Evolutionary conservation across 1,139 yeast species (phyloP).

Genomic region (Zygosaccharomyces pseudobailii): DNA sequence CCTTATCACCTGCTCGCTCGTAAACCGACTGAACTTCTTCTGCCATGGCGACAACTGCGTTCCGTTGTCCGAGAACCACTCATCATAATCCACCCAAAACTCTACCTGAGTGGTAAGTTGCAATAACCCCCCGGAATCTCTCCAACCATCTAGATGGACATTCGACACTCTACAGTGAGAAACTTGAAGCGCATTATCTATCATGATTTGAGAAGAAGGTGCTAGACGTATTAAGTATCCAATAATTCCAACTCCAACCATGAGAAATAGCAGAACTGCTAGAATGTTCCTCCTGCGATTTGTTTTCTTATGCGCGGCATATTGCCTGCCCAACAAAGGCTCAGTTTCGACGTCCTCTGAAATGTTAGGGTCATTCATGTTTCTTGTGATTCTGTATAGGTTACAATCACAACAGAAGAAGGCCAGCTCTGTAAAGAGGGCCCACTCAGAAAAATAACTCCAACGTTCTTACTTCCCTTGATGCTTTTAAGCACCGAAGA

Average conservation of each 20-base stretch:
- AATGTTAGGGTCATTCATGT: conserved; percentile 1
- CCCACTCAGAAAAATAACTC: too few species aligned
- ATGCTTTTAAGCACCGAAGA: neutral
- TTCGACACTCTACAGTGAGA: conserved; percentile 21
- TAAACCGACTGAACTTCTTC: conserved; percentile 12
- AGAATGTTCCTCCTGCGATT: neutral
- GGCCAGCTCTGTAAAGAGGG: too few species aligned
- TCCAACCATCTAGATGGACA: conserved; percentile 32
- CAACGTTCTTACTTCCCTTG: neutral
- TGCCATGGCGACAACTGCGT: conserved; percentile 12
- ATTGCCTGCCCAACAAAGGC: conserved; percentile 13
- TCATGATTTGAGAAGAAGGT: conserved; percentile 10
- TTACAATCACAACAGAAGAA: too few species aligned
- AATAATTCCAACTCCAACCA: neutral
- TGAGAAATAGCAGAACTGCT: neutral
- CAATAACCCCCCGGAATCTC: conserved; percentile 22
- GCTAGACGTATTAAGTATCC: neutral
- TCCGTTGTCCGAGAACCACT: conserved; percentile 9
- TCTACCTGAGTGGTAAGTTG: conserved; percentile 22
- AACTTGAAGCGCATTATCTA: conserved; percentile 16
- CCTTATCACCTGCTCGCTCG: conserved; percentile 19
- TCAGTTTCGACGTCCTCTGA: conserved; percentile 17
- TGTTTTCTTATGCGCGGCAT: neutral
- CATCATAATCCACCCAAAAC: conserved; percentile 24
- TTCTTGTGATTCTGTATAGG: neutral